Base-by-base conservation (phyloP, 257 asterid species). In the Henckelia pumila region DNA sequence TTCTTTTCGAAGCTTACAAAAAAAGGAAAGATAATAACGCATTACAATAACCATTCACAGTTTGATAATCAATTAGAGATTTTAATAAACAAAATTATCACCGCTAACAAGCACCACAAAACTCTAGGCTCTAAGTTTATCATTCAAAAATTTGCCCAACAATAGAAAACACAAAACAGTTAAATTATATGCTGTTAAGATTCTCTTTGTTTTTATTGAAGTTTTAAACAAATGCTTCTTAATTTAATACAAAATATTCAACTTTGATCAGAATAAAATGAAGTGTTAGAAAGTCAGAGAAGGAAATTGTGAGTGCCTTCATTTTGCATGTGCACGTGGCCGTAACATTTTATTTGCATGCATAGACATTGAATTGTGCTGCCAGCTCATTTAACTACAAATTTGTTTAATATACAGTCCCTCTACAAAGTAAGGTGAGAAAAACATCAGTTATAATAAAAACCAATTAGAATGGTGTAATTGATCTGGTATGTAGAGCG, bases 381-480 rank as follows among this genome's bases (percentile, higher is more conserved):
- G 55, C 64, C 25, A 63, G 68, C 40, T 30, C 22, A 56, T 60
- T 66, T 72, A 14, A 61, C 13, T 32, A 44, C 8, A 30, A 3
- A 44, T 44, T 11, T 55, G 32, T 50, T 16, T n/a, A 59, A 70
- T 57, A 13, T 25, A 22, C 1, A 20, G 49, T 49, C 69, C 47
- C 60, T 20, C 59, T 24, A 9, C 2, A 70, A 3, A 61, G 60
- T 64, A 2, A 61, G 44, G 55, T 66, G 28, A 9, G 22, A 29
- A 64, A 64, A 37, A 26, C 32, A 61, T 61, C 58, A 61, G 32
- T 28, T 5, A 6, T 49, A 24, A 32, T 30, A 69, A 6, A 6
- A 56, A 59, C 17, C 57, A 49, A 70, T 29, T 25, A 50, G 29
- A 35, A 37, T 62, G 61, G 57, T 56, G 53, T 23, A 55, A 68